These are phyloP conservation scores for Tilletia horrida DNA, from an alignment of 1,284 basidiomycete genomes.

Conservation along the genomic window DNA sequence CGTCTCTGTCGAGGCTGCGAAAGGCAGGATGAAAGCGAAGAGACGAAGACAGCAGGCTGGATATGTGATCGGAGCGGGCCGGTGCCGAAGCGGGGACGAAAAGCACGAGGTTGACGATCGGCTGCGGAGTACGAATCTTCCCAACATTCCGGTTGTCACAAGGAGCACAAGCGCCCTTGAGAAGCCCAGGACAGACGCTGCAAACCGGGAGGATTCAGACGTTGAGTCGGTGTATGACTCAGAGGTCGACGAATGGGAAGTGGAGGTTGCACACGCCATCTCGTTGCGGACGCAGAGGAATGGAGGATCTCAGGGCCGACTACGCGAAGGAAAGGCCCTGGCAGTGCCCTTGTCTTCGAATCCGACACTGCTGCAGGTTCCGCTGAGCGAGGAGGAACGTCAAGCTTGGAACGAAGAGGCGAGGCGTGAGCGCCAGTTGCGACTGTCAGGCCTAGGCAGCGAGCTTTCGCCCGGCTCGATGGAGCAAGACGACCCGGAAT, in stretches of 20 bases:
- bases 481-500: constrained; percentile 4
- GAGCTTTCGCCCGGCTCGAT: neutral
- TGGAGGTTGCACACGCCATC: constrained; percentile 1
- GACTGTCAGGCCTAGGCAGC: neutral
- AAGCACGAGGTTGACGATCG: neutral
- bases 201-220: neutral
- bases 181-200: neutral
- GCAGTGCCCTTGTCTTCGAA: neutral
- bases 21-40: neutral
- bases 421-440: neutral
- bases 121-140: neutral
- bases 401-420: constrained; percentile 13
- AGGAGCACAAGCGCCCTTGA: too few relatives aligned
- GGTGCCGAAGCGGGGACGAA: neutral
- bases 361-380: constrained; percentile 10
- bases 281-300: neutral
- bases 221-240: constrained; percentile 4
- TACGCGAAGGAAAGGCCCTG: neutral
- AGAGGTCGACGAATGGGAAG: constrained; percentile 17
- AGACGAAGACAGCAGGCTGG: neutral
- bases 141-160: too few relatives aligned
- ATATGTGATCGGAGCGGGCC: neutral
- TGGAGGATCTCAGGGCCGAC: neutral
- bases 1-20: neutral
- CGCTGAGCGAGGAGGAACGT: constrained; percentile 10